phyloP scores from a whole-genome alignment of 169 alveolate genomes.

The Cryptosporidium andersoni region DNA sequence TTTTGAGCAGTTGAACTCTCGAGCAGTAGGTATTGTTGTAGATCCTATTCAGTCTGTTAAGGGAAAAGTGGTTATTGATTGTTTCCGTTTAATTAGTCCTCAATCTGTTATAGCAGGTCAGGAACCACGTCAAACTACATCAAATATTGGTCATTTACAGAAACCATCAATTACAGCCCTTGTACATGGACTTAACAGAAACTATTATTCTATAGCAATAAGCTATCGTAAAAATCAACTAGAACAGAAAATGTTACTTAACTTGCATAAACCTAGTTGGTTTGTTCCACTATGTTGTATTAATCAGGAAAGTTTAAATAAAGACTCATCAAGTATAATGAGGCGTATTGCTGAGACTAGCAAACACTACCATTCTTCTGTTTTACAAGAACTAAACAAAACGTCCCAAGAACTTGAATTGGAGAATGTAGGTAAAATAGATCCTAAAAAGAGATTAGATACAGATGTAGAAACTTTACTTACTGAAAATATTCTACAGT shows the following conservation, averaged over 20 bases:
- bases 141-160: slow-evolving; percentile 94
- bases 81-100: slow-evolving; percentile 97
- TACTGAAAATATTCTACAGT: slow-evolving; percentile 78
- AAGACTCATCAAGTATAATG: slow-evolving; percentile 75
- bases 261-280: slow-evolving; percentile 96
- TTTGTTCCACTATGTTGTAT: slow-evolving; percentile 85
- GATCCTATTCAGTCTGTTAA: slow-evolving; percentile 99
- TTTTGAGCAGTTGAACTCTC: slow-evolving; percentile 96
- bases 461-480: slow-evolving; percentile 76
- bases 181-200: slow-evolving; percentile 94
- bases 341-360: slow-evolving; percentile 84
- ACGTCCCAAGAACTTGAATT: slow-evolving; percentile 93
- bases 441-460: slow-evolving; percentile 88
- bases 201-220: slow-evolving; percentile 97
- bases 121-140: slow-evolving; percentile 99
- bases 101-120: slow-evolving; percentile 90
- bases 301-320: slow-evolving; percentile 35
- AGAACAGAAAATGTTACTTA: slow-evolving; percentile 96
- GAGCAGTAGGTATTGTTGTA: slow-evolving; percentile 99
- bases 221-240: slow-evolving; percentile 95
- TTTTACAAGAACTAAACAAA: slow-evolving; percentile 93
- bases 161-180: slow-evolving; percentile 92
- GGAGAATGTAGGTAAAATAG: slow-evolving; percentile 90
- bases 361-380: slow-evolving; percentile 90
- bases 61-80: slow-evolving; percentile 99